These are phyloP conservation scores for Aspergillus aculeatus DNA, from an alignment of 2,329 filamentous ascomycete genomes.

Conservation along the genomic window DNA sequence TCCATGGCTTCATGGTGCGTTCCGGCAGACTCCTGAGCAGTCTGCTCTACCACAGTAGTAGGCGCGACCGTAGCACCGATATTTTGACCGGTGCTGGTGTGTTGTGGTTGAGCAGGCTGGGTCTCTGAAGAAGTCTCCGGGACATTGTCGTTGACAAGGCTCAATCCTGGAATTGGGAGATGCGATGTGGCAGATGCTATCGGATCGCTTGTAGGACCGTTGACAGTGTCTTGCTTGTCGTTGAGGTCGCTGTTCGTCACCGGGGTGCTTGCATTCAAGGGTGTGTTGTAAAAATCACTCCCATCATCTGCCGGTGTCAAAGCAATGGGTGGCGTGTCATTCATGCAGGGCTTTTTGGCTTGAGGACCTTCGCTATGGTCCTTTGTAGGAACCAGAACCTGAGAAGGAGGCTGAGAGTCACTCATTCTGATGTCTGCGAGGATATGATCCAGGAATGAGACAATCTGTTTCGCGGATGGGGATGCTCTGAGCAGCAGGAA, in stretches of 20 bases:
- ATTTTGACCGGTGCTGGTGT: background rate
- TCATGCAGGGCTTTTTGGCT: constrained; percentile 27
- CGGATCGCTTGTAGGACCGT: constrained; percentile 14
- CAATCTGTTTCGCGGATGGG: background rate
- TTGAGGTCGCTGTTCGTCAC: constrained; percentile 12
- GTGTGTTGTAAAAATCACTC: constrained; percentile 46
- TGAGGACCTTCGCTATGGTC: constrained; percentile 22
- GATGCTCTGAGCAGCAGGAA: background rate
- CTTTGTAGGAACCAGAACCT: background rate
- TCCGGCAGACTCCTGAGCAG: constrained; percentile 8
- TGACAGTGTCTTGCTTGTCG: constrained; percentile 3
- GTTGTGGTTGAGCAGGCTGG: constrained; percentile 5
- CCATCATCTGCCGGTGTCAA: constrained; percentile 36
- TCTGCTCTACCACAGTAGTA: constrained; percentile 2
- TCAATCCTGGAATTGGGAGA: constrained; percentile 38
- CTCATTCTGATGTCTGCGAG: background rate
- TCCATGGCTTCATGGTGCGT: constrained; percentile 28
- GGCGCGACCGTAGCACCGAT: background rate
- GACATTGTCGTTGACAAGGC: constrained; percentile 29
- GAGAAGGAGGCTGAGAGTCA: background rate
- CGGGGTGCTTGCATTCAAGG: constrained; percentile 31
- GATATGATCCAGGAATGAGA: background rate
- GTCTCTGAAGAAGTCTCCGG: constrained; percentile 14
- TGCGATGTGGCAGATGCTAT: constrained; percentile 18
- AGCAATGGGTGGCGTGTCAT: constrained; percentile 31